A percentile compares a stretch with the other conserved stretches of the same genome.
Conservation (phyloP, 768 basidiomycete species). For the Termitomyces sp. region DNA sequence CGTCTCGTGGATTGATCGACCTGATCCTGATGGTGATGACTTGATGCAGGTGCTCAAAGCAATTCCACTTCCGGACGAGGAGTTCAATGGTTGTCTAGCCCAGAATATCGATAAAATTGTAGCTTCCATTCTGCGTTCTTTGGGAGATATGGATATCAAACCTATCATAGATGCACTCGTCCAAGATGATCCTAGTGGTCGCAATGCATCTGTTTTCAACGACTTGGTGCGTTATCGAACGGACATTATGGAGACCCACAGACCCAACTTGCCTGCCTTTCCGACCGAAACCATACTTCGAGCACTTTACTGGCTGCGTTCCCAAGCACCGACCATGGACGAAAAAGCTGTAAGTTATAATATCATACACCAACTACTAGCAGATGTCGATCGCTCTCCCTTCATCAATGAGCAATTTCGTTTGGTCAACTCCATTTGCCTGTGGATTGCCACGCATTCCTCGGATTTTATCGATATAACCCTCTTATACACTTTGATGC, state of each 20-base stretch:
- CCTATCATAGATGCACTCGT: constrained; percentile 43
- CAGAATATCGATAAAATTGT: constrained; percentile 53
- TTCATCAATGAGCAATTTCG: constrained; percentile 84
- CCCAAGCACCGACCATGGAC: constrained; percentile 33
- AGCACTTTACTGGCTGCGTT: constrained; percentile 56
- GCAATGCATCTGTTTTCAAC: constrained; percentile 39
- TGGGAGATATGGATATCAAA: constrained; percentile 55
- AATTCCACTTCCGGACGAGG: constrained; percentile 23
- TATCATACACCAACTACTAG: constrained; percentile 67
- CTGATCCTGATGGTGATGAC: constrained; percentile 14
- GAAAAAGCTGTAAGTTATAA: constrained; percentile 68
- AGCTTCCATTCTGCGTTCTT: constrained; percentile 50
- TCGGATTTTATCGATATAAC: constrained; percentile 49
- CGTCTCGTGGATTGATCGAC: constrained; percentile 36
- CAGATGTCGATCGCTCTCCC: constrained; percentile 55
- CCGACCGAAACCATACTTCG: constrained; percentile 41
- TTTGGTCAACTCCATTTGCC: constrained; percentile 60
- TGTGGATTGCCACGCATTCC: constrained; percentile 65
- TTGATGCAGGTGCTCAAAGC: constrained; percentile 30
- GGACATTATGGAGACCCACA: constrained; percentile 43
- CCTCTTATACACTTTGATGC: constrained; percentile 63
- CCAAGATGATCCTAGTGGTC: constrained; percentile 25
- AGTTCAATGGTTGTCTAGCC: constrained; percentile 31
- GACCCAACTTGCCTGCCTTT: constrained; percentile 63
- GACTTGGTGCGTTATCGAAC: constrained; percentile 48